phyloP scores from a whole-genome alignment of 441 rosid genomes.

The Dalechampia spathulata region DNA sequence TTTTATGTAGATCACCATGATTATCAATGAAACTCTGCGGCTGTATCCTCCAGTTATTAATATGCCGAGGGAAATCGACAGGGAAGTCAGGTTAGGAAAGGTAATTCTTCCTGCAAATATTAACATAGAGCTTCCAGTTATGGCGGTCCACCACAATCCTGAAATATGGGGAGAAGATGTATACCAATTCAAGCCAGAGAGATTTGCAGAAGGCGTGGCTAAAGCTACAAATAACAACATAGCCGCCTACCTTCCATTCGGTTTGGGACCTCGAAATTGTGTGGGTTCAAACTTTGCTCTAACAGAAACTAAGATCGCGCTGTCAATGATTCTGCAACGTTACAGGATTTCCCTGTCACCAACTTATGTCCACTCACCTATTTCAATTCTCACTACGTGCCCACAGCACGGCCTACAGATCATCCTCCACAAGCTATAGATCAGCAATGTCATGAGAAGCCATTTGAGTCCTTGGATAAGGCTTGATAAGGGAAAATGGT shows the following conservation, averaged over 20 bases:
- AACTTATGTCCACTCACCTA: conserved; percentile 6
- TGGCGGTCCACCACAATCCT: conserved; percentile 1
- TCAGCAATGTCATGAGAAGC: neutral
- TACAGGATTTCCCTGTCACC: conserved; percentile 7
- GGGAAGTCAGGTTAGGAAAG: neutral
- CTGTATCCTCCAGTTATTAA: conserved; percentile 1
- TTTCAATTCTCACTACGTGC: neutral
- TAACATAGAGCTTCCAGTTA: neutral
- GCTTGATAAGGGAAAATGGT: no score
- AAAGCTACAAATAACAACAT: conserved; percentile 5
- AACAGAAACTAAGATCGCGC: conserved; percentile 5
- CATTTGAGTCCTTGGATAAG: no score
- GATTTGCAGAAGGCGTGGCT: conserved; percentile 5
- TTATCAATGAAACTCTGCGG: conserved; percentile 11
- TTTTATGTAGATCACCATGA: conserved; percentile 1
- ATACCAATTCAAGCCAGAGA: conserved; percentile 5
- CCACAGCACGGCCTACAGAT: conserved; percentile 8
- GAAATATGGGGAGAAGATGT: conserved; percentile 12
- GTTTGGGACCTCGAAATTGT: conserved; percentile 6
- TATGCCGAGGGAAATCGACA: neutral
- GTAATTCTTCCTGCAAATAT: neutral
- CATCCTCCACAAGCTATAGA: neutral
- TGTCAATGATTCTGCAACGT: conserved; percentile 8
- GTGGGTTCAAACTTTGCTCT: conserved; percentile 7
- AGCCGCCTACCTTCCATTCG: conserved; percentile 5